Evolutionary conservation across 805 yeast genomes (phyloP).

Genomic region (Saturnispora ahearnii): DNA sequence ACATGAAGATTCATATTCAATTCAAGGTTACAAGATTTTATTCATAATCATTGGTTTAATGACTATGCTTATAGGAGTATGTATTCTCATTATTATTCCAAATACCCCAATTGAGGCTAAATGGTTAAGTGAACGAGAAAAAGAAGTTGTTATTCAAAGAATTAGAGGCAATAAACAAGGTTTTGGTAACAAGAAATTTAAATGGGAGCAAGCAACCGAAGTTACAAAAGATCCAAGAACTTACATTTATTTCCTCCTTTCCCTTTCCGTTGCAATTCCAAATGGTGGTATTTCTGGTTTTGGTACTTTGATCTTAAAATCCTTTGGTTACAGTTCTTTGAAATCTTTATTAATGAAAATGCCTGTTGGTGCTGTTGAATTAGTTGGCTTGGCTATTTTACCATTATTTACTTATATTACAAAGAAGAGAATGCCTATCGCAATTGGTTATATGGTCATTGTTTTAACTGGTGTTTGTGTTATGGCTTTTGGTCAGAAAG

Average conservation of each 20-base stretch:
- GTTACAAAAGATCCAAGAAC: slow-evolving; percentile 36
- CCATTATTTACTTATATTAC: not conserved
- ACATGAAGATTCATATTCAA: slow-evolving; percentile 18
- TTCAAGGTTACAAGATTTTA: slow-evolving; percentile 34
- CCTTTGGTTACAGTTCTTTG: slow-evolving; percentile 10
- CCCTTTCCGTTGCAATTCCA: slow-evolving; percentile 23
- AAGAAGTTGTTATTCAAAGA: slow-evolving; percentile 33
- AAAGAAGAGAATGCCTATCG: slow-evolving; percentile 8
- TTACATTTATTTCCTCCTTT: slow-evolving; percentile 26
- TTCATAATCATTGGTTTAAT: slow-evolving; percentile 47
- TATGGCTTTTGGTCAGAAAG: slow-evolving; percentile 7
- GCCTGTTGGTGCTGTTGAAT: slow-evolving; percentile 32
- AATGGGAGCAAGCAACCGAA: slow-evolving; percentile 36
- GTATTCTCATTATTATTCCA: slow-evolving; percentile 36
- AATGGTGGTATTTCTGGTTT: slow-evolving; percentile 12
- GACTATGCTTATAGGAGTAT: slow-evolving; percentile 31
- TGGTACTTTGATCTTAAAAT: slow-evolving; percentile 8
- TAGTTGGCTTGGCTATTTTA: slow-evolving; percentile 18
- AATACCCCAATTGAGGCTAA: slow-evolving; percentile 41
- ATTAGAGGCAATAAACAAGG: slow-evolving; percentile 27
- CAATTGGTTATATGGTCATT: slow-evolving; percentile 4
- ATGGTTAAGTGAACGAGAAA: slow-evolving; percentile 31
- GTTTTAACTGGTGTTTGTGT: slow-evolving; percentile 7
- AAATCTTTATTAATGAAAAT: slow-evolving; percentile 19
- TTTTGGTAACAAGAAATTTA: slow-evolving; percentile 35